Base-by-base conservation (phyloP, 1,284 basidiomycete genomes). In the Cutaneotrichosporon sp. region DNA sequence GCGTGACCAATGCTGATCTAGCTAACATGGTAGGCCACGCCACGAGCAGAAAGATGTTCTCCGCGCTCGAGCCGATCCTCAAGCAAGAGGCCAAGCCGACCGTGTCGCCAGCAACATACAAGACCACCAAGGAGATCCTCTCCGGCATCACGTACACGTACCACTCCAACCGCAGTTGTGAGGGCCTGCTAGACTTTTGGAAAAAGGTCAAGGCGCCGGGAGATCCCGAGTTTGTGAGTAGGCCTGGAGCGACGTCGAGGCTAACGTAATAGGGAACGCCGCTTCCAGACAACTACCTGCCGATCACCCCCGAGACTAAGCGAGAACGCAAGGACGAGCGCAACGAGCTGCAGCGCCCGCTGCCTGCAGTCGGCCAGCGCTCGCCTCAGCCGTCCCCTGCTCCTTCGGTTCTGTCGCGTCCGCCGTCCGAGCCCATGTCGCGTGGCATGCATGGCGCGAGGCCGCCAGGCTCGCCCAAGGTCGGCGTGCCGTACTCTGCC, bases 151-250 rank as follows among this genome's bases (percentile, higher is more conserved):
- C 66, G 8, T 71, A 65, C 51, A 40, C 63, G 15, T 73, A 65
- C 56, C 69, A 70, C 23, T 45, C 46, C 22, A 63, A 71, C 38
- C 68, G 70, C 45, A 71, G 68, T 5, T 69, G 70, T 33, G 74
- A 74, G 35, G 59, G 54, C 8, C 52, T 76, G 9, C 54, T 56
- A 0, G 69, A 70, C 8, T 44, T 69, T 12, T 76, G 74, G 74
- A 66, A 61, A 26, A 73, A 69, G 61, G 63, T 72, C 51, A 76
- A 72, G 56, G 43, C 61, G 33, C 65, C 68, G 10, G 64, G 66
- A 35, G 74, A 76, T 38, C 62, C 68, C 13, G 71, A 74, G 18
- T 62, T 63, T 37, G 72, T 74, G 37, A 55, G 70, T 65, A 3
- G 21, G 18, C 10, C 33, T 4, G 1, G 18, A 14, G 23, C n/a